These are phyloP conservation scores for Penicillium griseofulvum DNA, from an alignment of 2,329 filamentous ascomycete genomes.

Conservation along the genomic window DNA sequence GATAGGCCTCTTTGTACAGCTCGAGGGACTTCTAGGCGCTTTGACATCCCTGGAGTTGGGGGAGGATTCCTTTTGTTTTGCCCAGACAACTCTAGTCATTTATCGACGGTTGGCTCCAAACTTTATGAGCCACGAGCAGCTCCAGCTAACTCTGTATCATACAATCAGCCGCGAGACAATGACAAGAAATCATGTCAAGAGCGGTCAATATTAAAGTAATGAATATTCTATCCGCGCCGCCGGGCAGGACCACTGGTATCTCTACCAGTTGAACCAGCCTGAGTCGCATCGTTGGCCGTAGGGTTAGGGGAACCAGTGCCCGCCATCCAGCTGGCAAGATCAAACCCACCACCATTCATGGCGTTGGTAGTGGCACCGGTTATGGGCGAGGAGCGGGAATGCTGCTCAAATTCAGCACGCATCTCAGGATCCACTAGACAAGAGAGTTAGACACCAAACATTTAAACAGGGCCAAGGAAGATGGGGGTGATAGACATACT, in stretches of 20 bases:
- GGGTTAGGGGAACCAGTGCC: conserved; percentile 44
- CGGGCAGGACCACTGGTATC: conserved; percentile 25
- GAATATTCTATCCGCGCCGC: conserved; percentile 30
- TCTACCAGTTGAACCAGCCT: conserved; percentile 26
- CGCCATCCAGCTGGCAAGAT: conserved; percentile 67
- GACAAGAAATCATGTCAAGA: not conserved
- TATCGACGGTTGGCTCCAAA: conserved; percentile 2
- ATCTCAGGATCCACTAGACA: conserved; percentile 89
- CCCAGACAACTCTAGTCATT: not conserved
- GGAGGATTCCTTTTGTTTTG: conserved; percentile 3
- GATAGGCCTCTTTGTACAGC: not conserved
- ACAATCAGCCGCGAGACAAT: not conserved
- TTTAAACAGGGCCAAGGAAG: not conserved
- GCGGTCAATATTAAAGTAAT: not conserved
- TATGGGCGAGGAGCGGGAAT: conserved; percentile 73
- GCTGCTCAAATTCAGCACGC: conserved; percentile 86
- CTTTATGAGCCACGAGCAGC: conserved; percentile 4
- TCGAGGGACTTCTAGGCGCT: conserved; percentile 1
- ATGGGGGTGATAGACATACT: conserved; percentile 60
- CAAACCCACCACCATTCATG: conserved; percentile 61
- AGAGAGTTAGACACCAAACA: not conserved
- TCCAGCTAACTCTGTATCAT: conserved; percentile 6
- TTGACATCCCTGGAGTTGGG: not conserved
- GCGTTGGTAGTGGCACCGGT: conserved; percentile 58
- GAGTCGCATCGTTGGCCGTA: conserved; percentile 19